Conservation (phyloP, 139 green algal species). For the Chlorella sp. region DNA sequence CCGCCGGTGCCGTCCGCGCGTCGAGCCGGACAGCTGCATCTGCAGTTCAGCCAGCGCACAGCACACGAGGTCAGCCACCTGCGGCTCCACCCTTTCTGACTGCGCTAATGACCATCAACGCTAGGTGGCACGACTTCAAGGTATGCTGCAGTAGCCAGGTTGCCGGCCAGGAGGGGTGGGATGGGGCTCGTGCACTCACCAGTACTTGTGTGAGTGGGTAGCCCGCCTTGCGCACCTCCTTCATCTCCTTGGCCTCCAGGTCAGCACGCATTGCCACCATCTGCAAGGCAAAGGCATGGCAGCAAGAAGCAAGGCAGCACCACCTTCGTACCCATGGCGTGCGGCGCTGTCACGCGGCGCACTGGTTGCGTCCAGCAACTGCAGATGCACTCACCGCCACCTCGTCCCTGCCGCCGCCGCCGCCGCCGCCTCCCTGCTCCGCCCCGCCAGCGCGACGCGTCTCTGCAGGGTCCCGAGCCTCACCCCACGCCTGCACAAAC, state of each 20-base stretch:
- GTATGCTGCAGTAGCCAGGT: neutral
- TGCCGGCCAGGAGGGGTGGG: neutral
- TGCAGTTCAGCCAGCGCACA: neutral
- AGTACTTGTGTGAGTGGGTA: slow-evolving; percentile 21
- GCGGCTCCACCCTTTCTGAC: neutral
- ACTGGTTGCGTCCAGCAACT: neutral
- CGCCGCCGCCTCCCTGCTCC: too few relatives aligned
- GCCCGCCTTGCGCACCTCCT: slow-evolving; percentile 8
- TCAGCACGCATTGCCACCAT: slow-evolving; percentile 16
- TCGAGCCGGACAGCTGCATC: slow-evolving; percentile 15
- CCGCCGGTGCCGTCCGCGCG: slow-evolving; percentile 9
- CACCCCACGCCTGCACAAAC: slow-evolving; percentile 6
- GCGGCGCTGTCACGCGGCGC: neutral
- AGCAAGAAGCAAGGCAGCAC: neutral
- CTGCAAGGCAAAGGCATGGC: slow-evolving; percentile 2
- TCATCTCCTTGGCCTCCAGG: slow-evolving; percentile 12
- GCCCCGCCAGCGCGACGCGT: too few relatives aligned
- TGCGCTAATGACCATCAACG: neutral
- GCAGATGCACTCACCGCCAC: neutral
- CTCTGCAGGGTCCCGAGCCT: slow-evolving; percentile 5
- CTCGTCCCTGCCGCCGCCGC: too few relatives aligned
- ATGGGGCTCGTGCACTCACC: neutral
- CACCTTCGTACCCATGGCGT: too few relatives aligned
- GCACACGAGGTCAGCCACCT: neutral
- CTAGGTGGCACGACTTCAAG: neutral